Percentiles rank a stretch among this genome's conserved stretches.
phyloP scores from a whole-genome alignment of 192 early-diverging fungal genomes.

The Chytriomyces hyalinus region DNA sequence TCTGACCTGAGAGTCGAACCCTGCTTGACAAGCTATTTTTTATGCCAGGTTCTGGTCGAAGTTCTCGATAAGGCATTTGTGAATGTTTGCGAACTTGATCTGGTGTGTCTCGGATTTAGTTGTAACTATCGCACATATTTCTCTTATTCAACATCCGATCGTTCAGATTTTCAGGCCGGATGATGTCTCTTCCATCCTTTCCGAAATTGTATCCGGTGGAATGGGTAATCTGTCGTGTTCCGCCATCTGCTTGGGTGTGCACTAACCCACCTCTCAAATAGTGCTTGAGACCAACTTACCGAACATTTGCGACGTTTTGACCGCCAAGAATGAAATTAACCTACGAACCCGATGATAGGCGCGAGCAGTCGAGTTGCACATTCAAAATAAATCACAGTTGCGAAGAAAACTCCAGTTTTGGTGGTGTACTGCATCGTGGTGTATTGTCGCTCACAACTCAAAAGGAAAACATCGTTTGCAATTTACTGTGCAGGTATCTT shows the following conservation, averaged over 20 bases:
- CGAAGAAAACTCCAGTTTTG: background rate
- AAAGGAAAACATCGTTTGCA: background rate
- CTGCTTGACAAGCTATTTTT: constrained; percentile 15
- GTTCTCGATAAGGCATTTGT: constrained; percentile 86
- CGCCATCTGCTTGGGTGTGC: background rate
- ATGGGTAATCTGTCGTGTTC: constrained; percentile 60
- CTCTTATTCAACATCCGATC: background rate
- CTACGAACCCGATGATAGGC: constrained; percentile 12
- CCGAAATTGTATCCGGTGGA: constrained; percentile 88
- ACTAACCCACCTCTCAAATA: background rate
- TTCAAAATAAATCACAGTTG: no score
- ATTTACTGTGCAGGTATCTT: constrained; percentile 2
- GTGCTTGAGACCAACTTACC: constrained; percentile 35
- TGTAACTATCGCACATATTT: background rate
- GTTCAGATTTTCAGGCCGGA: constrained; percentile 88
- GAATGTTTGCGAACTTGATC: constrained; percentile 96
- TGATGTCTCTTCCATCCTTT: constrained; percentile 81
- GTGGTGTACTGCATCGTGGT: background rate
- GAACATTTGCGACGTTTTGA: constrained; percentile 36
- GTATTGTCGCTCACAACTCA: no score
- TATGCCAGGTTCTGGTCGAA: constrained; percentile 88
- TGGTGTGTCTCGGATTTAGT: constrained; percentile 58
- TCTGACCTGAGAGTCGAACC: background rate
- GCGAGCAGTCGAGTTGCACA: no score
- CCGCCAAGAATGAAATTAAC: constrained; percentile 35